A percentile compares a stretch with the other conserved stretches of the same genome.
Conservation (phyloP, 306 rosid species). For the Medicago arabica region DNA sequence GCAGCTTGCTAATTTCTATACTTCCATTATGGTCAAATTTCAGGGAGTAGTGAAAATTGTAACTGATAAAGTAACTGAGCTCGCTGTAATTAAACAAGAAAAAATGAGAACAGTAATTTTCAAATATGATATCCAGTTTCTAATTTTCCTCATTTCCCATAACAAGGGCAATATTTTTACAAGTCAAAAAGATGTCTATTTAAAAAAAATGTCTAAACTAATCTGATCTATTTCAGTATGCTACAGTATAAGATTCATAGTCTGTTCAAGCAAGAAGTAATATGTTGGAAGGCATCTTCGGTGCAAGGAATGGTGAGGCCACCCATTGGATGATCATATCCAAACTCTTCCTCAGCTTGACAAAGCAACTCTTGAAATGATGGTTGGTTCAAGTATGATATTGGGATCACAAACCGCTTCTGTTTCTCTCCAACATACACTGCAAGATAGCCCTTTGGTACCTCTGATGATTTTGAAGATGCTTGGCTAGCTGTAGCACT, state of each 20-base stretch:
- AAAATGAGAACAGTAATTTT: too few relatives aligned
- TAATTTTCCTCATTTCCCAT: neutral
- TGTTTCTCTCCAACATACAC: conserved; percentile 37
- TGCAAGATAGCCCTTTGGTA: conserved; percentile 42
- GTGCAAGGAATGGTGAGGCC: conserved; percentile 41
- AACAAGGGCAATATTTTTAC: neutral
- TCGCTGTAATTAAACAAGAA: too few relatives aligned
- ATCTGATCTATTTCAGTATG: neutral
- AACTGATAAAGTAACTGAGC: too few relatives aligned
- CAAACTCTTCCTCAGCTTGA: conserved; percentile 20
- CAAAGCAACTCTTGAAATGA: conserved; percentile 26
- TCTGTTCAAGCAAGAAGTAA: neutral
- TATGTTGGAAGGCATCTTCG: neutral
- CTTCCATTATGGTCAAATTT: too few relatives aligned
- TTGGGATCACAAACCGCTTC: conserved; percentile 23
- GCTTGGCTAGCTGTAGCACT: neutral
- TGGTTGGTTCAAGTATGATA: conserved; percentile 35
- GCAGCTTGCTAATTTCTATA: too few relatives aligned
- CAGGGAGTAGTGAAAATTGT: too few relatives aligned
- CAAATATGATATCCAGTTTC: too few relatives aligned
- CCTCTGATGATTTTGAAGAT: neutral
- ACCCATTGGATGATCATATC: conserved; percentile 33
- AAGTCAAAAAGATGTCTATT: neutral
- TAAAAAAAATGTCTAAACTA: neutral
- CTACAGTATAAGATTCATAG: neutral